A percentile compares a stretch with the other conserved stretches of the same genome.
Evolutionary conservation across 495 filamentous ascomycete genomes (phyloP).

Genomic region (Penicillium antarcticum): DNA sequence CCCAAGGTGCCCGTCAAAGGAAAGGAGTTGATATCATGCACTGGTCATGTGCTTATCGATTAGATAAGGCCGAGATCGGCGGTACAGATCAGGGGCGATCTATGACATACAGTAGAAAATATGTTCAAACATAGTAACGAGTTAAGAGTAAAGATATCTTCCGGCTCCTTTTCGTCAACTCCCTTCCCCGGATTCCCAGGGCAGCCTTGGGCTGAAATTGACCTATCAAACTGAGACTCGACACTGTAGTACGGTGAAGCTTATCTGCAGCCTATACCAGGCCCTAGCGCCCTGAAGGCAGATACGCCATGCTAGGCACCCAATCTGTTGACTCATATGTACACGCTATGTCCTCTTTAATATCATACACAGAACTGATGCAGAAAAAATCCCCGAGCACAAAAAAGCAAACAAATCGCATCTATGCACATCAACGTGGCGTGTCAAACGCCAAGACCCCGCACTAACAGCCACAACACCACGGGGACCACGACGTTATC

Average conservation of each 20-base stretch:
- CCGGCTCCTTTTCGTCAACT: too few relatives aligned
- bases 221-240: neutral
- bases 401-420: neutral
- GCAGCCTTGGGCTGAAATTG: too few relatives aligned
- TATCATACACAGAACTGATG: conserved; percentile 1
- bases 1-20: too few relatives aligned
- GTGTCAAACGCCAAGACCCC: conserved; percentile 65
- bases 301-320: conserved; percentile 5
- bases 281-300: neutral
- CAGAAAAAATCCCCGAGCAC: neutral
- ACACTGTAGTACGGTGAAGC: conserved; percentile 2
- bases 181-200: too few relatives aligned
- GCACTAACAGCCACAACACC: conserved; percentile 85
- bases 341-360: neutral
- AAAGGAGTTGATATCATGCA: neutral
- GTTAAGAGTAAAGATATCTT: too few relatives aligned
- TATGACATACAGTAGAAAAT: neutral
- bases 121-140: too few relatives aligned
- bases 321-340: neutral
- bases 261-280: conserved; percentile 10
- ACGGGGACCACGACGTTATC: conserved; percentile 99
- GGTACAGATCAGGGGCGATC: conserved; percentile 1
- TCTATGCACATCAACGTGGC: conserved; percentile 9
- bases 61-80: conserved; percentile 24
- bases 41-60: conserved; percentile 19